phyloP scores from a whole-genome alignment of 306 rosid species.

The Castanea sativa region DNA sequence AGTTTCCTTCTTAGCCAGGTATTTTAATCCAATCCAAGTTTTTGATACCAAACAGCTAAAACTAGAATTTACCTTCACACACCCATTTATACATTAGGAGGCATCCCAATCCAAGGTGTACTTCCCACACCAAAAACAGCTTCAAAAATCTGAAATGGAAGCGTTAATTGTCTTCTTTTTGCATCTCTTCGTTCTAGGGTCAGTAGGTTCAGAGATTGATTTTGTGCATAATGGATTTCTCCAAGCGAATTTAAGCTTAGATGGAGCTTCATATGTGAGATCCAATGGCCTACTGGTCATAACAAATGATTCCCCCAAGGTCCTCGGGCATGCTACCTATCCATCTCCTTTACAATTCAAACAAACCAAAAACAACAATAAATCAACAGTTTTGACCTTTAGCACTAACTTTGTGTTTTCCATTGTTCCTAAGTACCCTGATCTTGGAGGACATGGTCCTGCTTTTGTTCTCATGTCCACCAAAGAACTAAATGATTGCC shows the following conservation, averaged over 20 bases:
- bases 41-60: too few species aligned
- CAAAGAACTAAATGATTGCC: conserved; percentile 15
- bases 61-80: too few species aligned
- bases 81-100: too few species aligned
- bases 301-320: conserved; percentile 17
- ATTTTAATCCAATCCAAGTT: too few species aligned
- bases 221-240: conserved; percentile 16
- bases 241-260: conserved; percentile 19
- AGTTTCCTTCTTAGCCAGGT: too few species aligned
- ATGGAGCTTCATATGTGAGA: conserved; percentile 19
- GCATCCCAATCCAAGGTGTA: too few species aligned
- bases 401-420: conserved; percentile 33
- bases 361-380: conserved; percentile 1
- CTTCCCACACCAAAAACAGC: conserved; percentile 11
- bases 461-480: conserved; percentile 27
- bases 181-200: conserved; percentile 3
- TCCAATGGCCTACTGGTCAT: conserved; percentile 23
- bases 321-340: conserved; percentile 30
- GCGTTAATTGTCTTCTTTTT: conserved; percentile 15
- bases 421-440: conserved; percentile 29
- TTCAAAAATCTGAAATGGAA: conserved; percentile 10
- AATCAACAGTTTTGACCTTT: conserved; percentile 11
- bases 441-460: conserved; percentile 33
- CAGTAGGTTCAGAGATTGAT: not conserved
- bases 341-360: conserved; percentile 27